Base-by-base conservation (phyloP, 2,329 filamentous ascomycete species). In the Colletotrichum caudatum region DNA sequence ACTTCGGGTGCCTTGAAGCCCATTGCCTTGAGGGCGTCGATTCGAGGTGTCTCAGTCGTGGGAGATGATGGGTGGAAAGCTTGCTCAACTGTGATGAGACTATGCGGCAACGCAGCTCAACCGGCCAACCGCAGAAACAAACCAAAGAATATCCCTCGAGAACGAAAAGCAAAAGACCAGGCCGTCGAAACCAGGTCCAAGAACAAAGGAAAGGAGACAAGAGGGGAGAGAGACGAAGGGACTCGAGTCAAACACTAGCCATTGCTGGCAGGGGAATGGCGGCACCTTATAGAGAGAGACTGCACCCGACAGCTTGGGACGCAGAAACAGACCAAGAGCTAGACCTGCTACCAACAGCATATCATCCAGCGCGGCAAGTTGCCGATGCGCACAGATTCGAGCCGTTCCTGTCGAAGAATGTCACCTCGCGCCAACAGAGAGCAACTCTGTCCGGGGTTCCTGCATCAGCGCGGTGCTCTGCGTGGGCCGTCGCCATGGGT, bases 391-490 rank as follows among this genome's bases (percentile, higher is more conserved):
- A 64, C 64, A 46, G 11, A 50, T 64, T 69, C 37, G 29, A 44
- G 58, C 69, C 54, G 29, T 20, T 69, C 54, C 53, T 29, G 60
- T 69, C 51, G 37, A 35, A 33, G 37, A 54, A 64, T 60, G 44
- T 18, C 54, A 72, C 69, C 66, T 60, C 54, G 69, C 53, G 48
- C 69, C 69, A 72, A 69, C 69, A 44, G 48, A 54, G 53, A 33
- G 48, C 50, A 39, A 56, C 66, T 64, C 48, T n/a, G 33, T 23
- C 33, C 44, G 35, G 65, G 69, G 35, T 56, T 69, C 59, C 44
- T 64, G 69, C 69, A 69, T 33, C 23, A 33, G 39, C 9, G 23
- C 39, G 60, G n/a, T 26, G 33, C 37, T 60, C 50, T 56, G 33
- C 54, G 60, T 64, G 69, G 69, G 59, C n/a, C 69, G 39, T 35